Percentiles rank a stretch among this genome's conserved stretches.
phyloP scores from a whole-genome alignment of 1,284 basidiomycete genomes.

The Golubevia pallescens region DNA sequence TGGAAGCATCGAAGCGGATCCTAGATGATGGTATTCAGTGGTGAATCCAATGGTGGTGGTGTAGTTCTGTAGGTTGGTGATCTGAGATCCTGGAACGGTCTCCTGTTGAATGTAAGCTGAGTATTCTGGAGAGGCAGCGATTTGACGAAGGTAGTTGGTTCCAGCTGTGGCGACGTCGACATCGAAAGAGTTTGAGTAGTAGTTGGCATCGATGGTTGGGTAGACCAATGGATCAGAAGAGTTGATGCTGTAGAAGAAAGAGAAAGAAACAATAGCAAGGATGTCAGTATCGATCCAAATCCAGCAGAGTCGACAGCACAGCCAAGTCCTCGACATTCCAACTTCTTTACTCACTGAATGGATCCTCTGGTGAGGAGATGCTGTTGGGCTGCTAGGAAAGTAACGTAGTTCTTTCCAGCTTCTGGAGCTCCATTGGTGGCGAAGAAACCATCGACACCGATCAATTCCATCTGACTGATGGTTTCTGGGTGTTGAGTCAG shows the following conservation, averaged over 20 bases:
- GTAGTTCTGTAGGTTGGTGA: slow-evolving; percentile 49
- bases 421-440: slow-evolving; percentile 39
- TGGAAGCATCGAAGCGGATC: slow-evolving; percentile 74
- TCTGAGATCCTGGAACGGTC: slow-evolving; percentile 33
- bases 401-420: slow-evolving; percentile 43
- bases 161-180: slow-evolving; percentile 38
- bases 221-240: not conserved
- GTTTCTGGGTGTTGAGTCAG: slow-evolving; percentile 28
- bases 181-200: slow-evolving; percentile 21
- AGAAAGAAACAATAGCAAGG: not conserved
- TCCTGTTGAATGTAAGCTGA: slow-evolving; percentile 22
- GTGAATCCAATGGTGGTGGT: slow-evolving; percentile 62
- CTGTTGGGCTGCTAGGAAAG: slow-evolving; percentile 44
- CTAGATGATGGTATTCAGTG: slow-evolving; percentile 69
- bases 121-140: slow-evolving; percentile 32
- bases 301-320: not conserved
- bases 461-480: slow-evolving; percentile 53
- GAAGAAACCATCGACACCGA: slow-evolving; percentile 54
- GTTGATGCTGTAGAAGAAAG: no score
- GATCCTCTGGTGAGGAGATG: slow-evolving; percentile 3
- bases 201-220: slow-evolving; percentile 1
- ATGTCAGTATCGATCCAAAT: not conserved
- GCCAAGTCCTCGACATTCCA: no score
- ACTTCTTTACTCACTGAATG: no score
- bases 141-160: slow-evolving; percentile 42